Conservation (phyloP, 495 filamentous ascomycete genomes). For the Hypoxylon fragiforme region DNA sequence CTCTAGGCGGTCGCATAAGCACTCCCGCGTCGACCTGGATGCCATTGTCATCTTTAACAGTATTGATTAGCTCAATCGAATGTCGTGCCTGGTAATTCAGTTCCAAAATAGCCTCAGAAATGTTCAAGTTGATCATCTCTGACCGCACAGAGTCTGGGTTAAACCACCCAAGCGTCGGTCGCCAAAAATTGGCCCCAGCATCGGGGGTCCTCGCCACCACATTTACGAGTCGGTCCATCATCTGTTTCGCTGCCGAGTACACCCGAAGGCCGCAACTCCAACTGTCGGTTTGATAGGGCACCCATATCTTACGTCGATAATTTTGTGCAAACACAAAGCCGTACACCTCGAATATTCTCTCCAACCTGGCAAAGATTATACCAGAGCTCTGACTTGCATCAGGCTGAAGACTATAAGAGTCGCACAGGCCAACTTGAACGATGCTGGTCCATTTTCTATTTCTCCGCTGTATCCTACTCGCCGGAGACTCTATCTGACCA, state of each 20-base stretch:
- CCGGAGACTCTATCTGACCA: too few relatives aligned
- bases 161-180: slow-evolving; percentile 16
- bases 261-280: slow-evolving; percentile 26
- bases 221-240: slow-evolving; percentile 23
- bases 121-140: slow-evolving; percentile 35
- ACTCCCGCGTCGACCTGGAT: not conserved
- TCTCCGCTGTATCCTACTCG: too few relatives aligned
- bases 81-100: slow-evolving; percentile 32
- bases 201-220: not conserved
- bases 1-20: slow-evolving; percentile 1
- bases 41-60: too few relatives aligned
- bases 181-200: slow-evolving; percentile 15
- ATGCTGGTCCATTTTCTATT: not conserved
- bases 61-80: slow-evolving; percentile 31
- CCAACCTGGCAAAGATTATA: not conserved
- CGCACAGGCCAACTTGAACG: not conserved
- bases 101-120: slow-evolving; percentile 3
- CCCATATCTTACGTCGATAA: not conserved
- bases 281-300: slow-evolving; percentile 10
- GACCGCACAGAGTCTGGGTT: slow-evolving; percentile 27
- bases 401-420: too few relatives aligned
- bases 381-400: too few relatives aligned
- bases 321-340: slow-evolving; percentile 2
- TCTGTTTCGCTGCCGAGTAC: slow-evolving; percentile 28
- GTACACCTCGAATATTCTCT: not conserved